Evolutionary conservation across 225 moss, liverwort and hornwort genomes (phyloP).

Genomic region (Sphagnum contortum): DNA sequence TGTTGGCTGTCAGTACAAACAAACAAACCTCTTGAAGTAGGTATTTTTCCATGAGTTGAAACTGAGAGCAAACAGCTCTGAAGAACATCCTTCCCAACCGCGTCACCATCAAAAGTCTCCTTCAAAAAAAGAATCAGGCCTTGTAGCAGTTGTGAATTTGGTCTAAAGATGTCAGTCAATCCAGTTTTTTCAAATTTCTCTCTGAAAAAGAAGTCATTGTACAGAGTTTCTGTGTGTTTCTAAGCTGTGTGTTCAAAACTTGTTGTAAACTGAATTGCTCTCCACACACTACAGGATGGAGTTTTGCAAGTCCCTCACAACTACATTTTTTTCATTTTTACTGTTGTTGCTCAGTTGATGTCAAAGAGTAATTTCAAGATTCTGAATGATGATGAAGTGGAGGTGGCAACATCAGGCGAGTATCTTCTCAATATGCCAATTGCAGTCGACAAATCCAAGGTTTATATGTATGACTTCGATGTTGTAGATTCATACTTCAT

Average conservation of each 20-base stretch:
- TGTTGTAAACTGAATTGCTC: not conserved
- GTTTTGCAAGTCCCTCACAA: slow-evolving; percentile 3
- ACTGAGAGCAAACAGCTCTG: not conserved
- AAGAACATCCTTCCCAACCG: too few relatives aligned
- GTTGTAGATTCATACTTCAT: too few relatives aligned
- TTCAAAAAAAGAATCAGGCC: too few relatives aligned
- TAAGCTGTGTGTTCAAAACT: not conserved
- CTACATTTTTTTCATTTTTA: not conserved
- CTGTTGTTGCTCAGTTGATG: slow-evolving; percentile 27
- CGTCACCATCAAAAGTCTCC: too few relatives aligned
- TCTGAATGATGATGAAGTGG: slow-evolving; percentile 51
- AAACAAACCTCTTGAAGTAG: too few relatives aligned
- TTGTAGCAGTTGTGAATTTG: too few relatives aligned
- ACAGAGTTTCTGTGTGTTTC: too few relatives aligned
- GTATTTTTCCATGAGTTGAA: not conserved
- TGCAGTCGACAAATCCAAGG: slow-evolving; percentile 52
- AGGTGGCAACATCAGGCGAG: slow-evolving; percentile 36
- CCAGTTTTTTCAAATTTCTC: too few relatives aligned
- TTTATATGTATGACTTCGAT: slow-evolving; percentile 2
- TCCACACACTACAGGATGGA: not conserved
- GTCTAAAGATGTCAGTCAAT: too few relatives aligned
- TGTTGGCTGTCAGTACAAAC: not conserved
- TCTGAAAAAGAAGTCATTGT: too few relatives aligned
- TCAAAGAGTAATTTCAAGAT: slow-evolving; percentile 55
- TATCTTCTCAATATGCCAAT: slow-evolving; percentile 62